Evolutionary conservation across 116 monocot genomes (phyloP).

Genomic region (Iris pallida): DNA sequence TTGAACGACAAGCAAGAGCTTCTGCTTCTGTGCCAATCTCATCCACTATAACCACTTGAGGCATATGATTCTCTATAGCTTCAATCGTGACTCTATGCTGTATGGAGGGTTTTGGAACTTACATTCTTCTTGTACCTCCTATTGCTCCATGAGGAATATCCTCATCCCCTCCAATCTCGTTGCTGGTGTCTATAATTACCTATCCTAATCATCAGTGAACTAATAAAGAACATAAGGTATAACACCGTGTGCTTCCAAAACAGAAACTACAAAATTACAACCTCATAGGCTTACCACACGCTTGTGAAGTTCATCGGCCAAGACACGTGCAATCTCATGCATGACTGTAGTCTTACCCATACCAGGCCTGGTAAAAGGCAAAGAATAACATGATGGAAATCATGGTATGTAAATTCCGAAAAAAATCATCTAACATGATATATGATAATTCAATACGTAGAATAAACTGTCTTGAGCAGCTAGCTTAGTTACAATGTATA

Average conservation of each 20-base stretch:
- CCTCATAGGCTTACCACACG: conserved; percentile 47
- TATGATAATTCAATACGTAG: no score
- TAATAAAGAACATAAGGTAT: conserved; percentile 17
- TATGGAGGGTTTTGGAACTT: conserved; percentile 67
- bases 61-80: conserved; percentile 91
- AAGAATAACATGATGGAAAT: no score
- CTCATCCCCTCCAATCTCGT: conserved; percentile 88
- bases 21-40: conserved; percentile 87
- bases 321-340: conserved; percentile 73
- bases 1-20: conserved; percentile 57
- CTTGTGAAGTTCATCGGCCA: conserved; percentile 73
- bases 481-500: no score
- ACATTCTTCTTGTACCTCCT: conserved; percentile 77
- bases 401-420: no score
- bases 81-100: conserved; percentile 80
- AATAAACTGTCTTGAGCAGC: no score
- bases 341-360: conserved; percentile 87
- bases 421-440: no score
- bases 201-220: conserved; percentile 50
- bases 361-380: conserved; percentile 61
- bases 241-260: neutral
- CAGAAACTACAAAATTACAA: neutral
- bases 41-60: conserved; percentile 85
- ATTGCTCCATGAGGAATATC: conserved; percentile 77
- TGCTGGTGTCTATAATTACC: conserved; percentile 86